phyloP scores from a whole-genome alignment of 2,329 filamentous ascomycete genomes.

The Teratosphaeria nubilosa region DNA sequence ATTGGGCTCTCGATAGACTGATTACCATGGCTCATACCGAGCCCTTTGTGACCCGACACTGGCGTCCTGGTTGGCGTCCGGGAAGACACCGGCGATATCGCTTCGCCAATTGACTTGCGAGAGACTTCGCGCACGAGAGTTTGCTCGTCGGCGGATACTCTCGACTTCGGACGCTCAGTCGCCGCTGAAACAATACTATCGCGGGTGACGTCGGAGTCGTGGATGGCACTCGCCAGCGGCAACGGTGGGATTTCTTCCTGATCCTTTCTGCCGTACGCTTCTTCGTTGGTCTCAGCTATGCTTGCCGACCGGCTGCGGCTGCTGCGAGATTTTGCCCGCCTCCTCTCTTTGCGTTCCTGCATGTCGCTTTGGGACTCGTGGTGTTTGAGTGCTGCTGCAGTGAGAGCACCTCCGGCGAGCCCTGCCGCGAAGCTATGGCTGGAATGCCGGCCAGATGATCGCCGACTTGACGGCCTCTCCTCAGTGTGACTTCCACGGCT shows the following conservation, averaged over 20 bases:
- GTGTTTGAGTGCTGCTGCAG: constrained; percentile 52
- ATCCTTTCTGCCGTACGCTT: constrained; percentile 33
- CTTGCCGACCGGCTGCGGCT: constrained; percentile 43
- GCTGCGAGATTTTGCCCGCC: constrained; percentile 37
- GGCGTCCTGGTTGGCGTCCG: constrained; percentile 52
- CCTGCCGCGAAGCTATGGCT: constrained; percentile 33
- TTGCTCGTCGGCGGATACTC: constrained; percentile 41
- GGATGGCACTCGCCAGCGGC: constrained; percentile 79
- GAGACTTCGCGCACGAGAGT: constrained; percentile 54
- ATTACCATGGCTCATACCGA: constrained; percentile 59
- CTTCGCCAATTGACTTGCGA: constrained; percentile 43
- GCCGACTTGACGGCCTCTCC: constrained; percentile 17
- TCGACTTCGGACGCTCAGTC: constrained; percentile 61
- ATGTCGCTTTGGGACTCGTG: constrained; percentile 55
- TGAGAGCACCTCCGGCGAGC: constrained; percentile 47
- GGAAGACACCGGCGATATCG: constrained; percentile 48
- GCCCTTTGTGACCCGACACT: constrained; percentile 40
- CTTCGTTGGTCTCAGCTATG: constrained; percentile 44
- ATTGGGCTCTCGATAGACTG: constrained; percentile 29
- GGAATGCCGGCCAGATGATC: constrained; percentile 18
- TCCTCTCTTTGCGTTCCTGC: constrained; percentile 31
- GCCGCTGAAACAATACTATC: constrained; percentile 78
- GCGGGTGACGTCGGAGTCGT: constrained; percentile 76
- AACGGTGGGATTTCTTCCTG: constrained; percentile 56
- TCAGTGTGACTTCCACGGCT: constrained; percentile 34